Evolutionary conservation across 345 rosid genomes (phyloP).

Genomic region (Bruguiera parviflora): DNA sequence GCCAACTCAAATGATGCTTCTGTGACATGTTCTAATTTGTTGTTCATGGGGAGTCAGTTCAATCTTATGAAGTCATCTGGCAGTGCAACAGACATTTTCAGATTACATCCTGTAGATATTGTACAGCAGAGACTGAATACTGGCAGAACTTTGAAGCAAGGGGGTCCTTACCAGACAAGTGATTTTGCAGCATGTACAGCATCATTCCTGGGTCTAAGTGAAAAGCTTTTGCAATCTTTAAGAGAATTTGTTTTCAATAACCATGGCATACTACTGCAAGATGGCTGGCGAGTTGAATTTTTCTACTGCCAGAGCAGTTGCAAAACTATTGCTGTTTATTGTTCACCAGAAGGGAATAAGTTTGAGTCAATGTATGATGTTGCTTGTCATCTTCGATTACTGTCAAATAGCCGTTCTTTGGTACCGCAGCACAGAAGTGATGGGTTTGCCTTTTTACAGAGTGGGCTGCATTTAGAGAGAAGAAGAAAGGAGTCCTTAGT

Average conservation of each 20-base stretch:
- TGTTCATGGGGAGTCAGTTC: constrained; percentile 10
- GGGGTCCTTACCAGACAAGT: constrained; percentile 2
- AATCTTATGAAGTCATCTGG: constrained; percentile 10
- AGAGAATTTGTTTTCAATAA: constrained; percentile 16
- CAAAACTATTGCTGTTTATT: constrained; percentile 15
- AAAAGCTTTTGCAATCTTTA: constrained; percentile 11
- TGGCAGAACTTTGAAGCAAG: constrained; percentile 13
- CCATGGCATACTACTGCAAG: constrained; percentile 15
- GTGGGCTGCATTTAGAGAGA: constrained; percentile 13
- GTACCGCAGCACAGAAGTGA: constrained; percentile 20
- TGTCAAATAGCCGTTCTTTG: constrained; percentile 24
- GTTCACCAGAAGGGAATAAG: constrained; percentile 26
- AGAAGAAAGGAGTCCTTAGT: constrained; percentile 26
- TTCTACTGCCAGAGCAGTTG: constrained; percentile 16
- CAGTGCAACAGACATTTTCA: constrained; percentile 1
- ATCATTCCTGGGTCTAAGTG: constrained; percentile 12
- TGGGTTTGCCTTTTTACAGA: constrained; percentile 22
- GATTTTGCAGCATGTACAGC: constrained; percentile 6
- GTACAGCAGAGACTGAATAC: constrained; percentile 5
- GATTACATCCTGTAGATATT: constrained; percentile 12
- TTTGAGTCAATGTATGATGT: constrained; percentile 31
- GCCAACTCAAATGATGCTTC: constrained; percentile 9
- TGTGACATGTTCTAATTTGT: constrained; percentile 13
- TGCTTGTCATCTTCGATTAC: constrained; percentile 30
- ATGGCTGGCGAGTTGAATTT: constrained; percentile 21